A percentile compares a stretch with the other conserved stretches of the same genome.
Evolutionary conservation across 169 alveolate species (phyloP).

Genomic region (Plasmodium ovale): DNA sequence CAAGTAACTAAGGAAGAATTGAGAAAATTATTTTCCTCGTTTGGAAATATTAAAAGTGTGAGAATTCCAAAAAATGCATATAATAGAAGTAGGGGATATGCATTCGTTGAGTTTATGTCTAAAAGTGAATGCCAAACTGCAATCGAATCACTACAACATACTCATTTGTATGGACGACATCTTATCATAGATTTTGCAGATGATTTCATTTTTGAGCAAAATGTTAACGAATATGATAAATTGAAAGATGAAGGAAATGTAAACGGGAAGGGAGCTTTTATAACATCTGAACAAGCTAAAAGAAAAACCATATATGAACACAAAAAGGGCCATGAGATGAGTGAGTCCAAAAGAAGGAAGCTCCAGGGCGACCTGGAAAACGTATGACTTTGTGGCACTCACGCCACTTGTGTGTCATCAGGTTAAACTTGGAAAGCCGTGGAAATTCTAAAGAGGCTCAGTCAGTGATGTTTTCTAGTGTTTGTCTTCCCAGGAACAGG

Average conservation of each 20-base stretch:
- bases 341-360: slow-evolving; percentile 72
- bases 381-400: not conserved
- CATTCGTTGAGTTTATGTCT: slow-evolving; percentile 93
- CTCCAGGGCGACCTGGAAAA: slow-evolving; percentile 15
- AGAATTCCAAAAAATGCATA: slow-evolving; percentile 95
- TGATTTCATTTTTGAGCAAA: slow-evolving; percentile 71
- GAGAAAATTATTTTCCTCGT: slow-evolving; percentile 90
- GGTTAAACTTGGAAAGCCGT: too few species aligned
- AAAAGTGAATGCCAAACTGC: slow-evolving; percentile 92
- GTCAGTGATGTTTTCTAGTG: too few species aligned
- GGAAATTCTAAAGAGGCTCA: too few species aligned
- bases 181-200: slow-evolving; percentile 92
- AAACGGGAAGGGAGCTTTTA: slow-evolving; percentile 3
- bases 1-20: slow-evolving; percentile 94
- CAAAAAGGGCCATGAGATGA: slow-evolving; percentile 14
- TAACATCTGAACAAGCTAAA: slow-evolving; percentile 75
- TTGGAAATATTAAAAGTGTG: slow-evolving; percentile 92
- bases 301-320: slow-evolving; percentile 52
- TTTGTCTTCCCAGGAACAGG: too few species aligned
- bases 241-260: slow-evolving; percentile 30
- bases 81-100: slow-evolving; percentile 94
- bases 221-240: slow-evolving; percentile 68
- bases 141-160: slow-evolving; percentile 89
- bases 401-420: too few species aligned
- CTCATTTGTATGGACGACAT: slow-evolving; percentile 95